Conservation (phyloP, 2,329 filamentous ascomycete genomes). For the Ceratocystis variospora region DNA sequence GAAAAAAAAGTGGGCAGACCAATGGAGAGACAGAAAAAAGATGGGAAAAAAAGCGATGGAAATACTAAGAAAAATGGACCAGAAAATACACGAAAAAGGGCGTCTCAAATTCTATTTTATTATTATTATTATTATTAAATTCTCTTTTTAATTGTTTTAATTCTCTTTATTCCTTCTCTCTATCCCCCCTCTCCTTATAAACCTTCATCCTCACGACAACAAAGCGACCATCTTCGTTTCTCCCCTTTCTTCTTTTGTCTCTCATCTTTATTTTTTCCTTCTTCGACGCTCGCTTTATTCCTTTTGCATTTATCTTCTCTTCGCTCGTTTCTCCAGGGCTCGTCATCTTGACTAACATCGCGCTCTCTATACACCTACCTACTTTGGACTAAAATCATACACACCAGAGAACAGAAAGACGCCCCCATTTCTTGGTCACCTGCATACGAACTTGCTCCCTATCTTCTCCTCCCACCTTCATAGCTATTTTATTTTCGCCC, state of each 20-base stretch:
- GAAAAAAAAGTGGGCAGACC: not conserved
- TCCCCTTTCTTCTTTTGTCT: too few species aligned
- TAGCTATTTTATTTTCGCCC: slow-evolving; percentile 2
- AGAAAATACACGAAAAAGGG: too few species aligned
- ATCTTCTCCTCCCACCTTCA: not conserved
- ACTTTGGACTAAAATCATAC: not conserved
- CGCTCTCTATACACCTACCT: not conserved
- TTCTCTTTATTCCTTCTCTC: not conserved
- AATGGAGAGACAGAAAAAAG: not conserved
- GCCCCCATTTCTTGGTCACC: not conserved
- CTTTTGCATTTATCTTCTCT: not conserved
- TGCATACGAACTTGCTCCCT: too few species aligned
- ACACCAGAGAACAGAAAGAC: not conserved
- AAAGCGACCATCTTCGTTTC: too few species aligned
- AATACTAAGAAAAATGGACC: too few species aligned
- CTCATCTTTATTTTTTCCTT: too few species aligned
- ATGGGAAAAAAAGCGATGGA: not conserved
- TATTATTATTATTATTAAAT: not conserved
- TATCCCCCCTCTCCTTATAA: not conserved
- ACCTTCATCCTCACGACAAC: too few species aligned
- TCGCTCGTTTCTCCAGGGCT: not conserved
- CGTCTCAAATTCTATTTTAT: not conserved
- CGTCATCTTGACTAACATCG: not conserved
- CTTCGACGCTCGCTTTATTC: too few species aligned
- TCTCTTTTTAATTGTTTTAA: slow-evolving; percentile 2